Evolutionary conservation across 352 stramenopile species (phyloP), one percentile per base, ranked within the genome.

Genomic region (Peronospora farinosa): DNA sequence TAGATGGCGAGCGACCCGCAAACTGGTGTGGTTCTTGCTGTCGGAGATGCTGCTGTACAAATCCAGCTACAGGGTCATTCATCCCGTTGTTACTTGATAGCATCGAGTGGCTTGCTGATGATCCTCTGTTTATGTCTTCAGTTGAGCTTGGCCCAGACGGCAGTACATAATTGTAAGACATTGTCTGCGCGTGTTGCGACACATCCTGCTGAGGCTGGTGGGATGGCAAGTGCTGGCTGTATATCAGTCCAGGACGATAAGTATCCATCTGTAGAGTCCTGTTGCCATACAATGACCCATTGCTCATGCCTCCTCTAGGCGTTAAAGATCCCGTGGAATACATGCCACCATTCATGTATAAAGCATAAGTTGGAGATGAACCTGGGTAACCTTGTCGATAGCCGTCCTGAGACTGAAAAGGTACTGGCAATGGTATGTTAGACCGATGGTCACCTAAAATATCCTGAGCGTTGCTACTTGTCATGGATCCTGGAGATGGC

Each of bases 331-430:
- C 62, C 5, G 56, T 47, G 11, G 63, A 51, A 56, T 84, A 87
- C 61, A 84, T 66, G 38, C 66, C 66, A 41, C 54, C 46, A 47
- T 72, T 77, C 57, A 79, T 66, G 47, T 67, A 60, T 7, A 52
- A 41, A 38, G 33, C 44, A 54, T 72, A 72, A 8, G 40, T 44
- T 30, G 47, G 35, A 15, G 54, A 58, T 8, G 51, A 12, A 17
- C 54, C 31, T 52, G 49, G 40, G 12, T 62, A 69, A 7, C 39
- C 53, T 47, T 65, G 60, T 19, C 60, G 56, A 28, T 73, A 73
- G 23, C 36, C 56, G n/a, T 69, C 51, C 23, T 60, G 57, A 16
- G 56, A 16, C 27, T 58, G 58, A 4, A 57, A 44, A 42, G 52
- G 46, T 19, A 41, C 13, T 19, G 55, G 13, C 40, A 74, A n/a